Evolutionary conservation across 1,284 basidiomycete species (phyloP).

Genomic region (Rhodotorula sp.): DNA sequence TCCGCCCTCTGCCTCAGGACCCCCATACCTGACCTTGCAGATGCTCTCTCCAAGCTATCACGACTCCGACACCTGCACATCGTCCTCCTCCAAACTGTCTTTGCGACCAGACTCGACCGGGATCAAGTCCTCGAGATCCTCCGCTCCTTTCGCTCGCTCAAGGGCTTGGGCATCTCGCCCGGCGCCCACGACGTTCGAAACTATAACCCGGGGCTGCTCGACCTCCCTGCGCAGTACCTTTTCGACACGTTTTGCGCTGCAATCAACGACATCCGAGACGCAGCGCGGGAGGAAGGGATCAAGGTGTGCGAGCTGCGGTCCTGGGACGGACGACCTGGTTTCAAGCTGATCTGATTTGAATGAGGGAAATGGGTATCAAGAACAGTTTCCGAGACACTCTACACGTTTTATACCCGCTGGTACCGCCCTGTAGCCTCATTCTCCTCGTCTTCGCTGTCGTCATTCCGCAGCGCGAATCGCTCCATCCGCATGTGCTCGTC

Average conservation of each 20-base stretch:
- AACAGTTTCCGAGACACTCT: no score
- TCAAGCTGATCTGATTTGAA: no score
- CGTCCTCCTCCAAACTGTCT: conserved; percentile 3
- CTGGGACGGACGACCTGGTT: no score
- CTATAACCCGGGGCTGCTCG: background rate
- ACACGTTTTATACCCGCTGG: no score
- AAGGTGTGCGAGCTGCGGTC: no score
- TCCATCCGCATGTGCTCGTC: conserved; percentile 26
- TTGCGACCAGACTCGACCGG: background rate
- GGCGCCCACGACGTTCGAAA: background rate
- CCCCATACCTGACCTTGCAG: background rate
- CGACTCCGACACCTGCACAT: background rate
- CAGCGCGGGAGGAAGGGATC: no score
- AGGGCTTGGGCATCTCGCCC: background rate
- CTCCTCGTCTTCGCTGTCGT: conserved; percentile 2
- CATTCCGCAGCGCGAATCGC: conserved; percentile 18
- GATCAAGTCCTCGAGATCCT: background rate
- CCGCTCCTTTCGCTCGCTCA: background rate
- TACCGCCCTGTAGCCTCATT: background rate
- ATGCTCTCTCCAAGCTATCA: background rate
- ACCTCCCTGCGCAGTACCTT: background rate
- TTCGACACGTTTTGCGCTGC: no score
- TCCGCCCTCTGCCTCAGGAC: background rate
- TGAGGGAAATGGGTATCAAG: no score
- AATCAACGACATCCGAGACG: no score